Conservation (phyloP, 306 rosid genomes). For the Begonia peltatifolia region DNA sequence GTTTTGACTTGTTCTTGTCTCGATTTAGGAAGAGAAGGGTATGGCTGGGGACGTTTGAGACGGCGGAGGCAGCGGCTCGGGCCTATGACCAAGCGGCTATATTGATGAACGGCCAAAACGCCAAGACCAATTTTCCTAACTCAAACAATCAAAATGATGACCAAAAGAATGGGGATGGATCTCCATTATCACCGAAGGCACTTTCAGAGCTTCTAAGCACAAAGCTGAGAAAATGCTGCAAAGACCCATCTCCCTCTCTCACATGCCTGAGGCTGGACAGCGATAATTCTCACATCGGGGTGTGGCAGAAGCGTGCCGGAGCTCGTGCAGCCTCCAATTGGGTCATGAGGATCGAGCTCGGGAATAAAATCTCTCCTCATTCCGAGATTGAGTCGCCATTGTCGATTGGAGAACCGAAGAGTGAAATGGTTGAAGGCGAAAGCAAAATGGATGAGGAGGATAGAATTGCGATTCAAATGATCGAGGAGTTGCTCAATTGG, state of each 20-base stretch:
- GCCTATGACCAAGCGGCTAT: constrained; percentile 98
- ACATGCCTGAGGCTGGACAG: constrained; percentile 86
- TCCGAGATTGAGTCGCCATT: not conserved
- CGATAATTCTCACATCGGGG: constrained; percentile 89
- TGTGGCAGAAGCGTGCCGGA: constrained; percentile 90
- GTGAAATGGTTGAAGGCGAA: constrained; percentile 7
- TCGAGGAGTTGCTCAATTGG: constrained; percentile 89
- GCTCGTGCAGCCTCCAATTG: constrained; percentile 61
- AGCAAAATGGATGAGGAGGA: constrained; percentile 48
- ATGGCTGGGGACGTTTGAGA: constrained; percentile 96
- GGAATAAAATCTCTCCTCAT: constrained; percentile 21
- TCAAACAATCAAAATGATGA: constrained; percentile 15
- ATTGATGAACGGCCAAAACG: constrained; percentile 84
- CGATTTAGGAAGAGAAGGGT: constrained; percentile 75
- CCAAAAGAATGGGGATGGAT: constrained; percentile 2
- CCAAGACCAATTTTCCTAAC: constrained; percentile 75
- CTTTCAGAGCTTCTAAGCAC: constrained; percentile 74
- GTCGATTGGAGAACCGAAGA: constrained; percentile 1
- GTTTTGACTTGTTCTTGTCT: not conserved
- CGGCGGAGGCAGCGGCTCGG: constrained; percentile 95
- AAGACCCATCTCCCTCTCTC: constrained; percentile 80
- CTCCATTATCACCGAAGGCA: constrained; percentile 30
- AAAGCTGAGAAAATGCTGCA: constrained; percentile 80
- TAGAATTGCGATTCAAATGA: constrained; percentile 78
- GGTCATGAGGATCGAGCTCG: constrained; percentile 94